Conservation (phyloP, 495 filamentous ascomycete species). For the Jackrogersella multiformis region DNA sequence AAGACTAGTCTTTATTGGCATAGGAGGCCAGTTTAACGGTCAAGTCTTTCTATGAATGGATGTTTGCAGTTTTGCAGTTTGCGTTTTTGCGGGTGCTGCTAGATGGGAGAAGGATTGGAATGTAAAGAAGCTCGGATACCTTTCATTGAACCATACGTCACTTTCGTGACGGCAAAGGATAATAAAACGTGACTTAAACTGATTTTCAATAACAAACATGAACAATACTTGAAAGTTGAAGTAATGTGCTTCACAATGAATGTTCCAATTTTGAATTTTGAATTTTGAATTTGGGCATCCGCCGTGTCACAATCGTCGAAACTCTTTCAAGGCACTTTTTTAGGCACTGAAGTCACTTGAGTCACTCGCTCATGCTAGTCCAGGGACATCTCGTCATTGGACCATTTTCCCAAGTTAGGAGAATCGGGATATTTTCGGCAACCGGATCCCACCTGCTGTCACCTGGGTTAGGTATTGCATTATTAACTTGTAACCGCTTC, state of each 20-base stretch:
- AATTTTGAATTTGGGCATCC: constrained; percentile 32
- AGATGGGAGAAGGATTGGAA: constrained; percentile 22
- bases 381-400: constrained; percentile 12
- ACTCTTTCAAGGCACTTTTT: constrained; percentile 18
- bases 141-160: constrained; percentile 9
- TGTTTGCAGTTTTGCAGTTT: too few relatives aligned
- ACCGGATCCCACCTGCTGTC: not conserved
- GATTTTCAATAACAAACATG: not conserved
- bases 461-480: not conserved
- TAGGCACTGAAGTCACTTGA: too few relatives aligned
- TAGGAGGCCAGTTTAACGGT: constrained; percentile 26
- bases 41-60: too few relatives aligned
- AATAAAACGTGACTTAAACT: constrained; percentile 16
- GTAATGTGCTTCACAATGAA: constrained; percentile 15
- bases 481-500: not conserved
- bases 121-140: constrained; percentile 24
- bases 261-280: too few relatives aligned
- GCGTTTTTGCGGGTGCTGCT: not conserved
- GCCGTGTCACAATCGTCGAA: constrained; percentile 28
- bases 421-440: constrained; percentile 19
- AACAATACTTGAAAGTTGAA: not conserved
- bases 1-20: constrained; percentile 47
- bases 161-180: not conserved
- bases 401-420: constrained; percentile 20
- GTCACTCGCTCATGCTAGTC: constrained; percentile 12